Evolutionary conservation across 257 asterid genomes (phyloP), one percentile per base, ranked within the genome.

Genomic region (Penstemon davidsonii): DNA sequence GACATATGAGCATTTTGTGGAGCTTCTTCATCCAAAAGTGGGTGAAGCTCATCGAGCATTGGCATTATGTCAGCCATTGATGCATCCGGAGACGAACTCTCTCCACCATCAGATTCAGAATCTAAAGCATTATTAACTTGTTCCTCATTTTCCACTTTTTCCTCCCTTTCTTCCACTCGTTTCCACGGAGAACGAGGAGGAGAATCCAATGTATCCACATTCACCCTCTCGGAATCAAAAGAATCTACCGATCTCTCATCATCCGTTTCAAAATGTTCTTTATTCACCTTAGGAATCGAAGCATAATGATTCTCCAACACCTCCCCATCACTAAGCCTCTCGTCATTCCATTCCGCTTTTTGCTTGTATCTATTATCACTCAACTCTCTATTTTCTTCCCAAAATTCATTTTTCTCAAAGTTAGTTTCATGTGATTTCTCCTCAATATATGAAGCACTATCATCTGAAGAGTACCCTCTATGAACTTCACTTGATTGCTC

Each of bases 61-160:
- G 99, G 99, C 70, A 88, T 85, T 45, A 93, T 88, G 75, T 86
- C 99, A 52, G 90, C 83, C 88, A 90, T 80, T n/a, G 99, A 93
- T 50, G 94, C 97, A 65, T 87, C 97, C 0, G 99, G 96, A 66
- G 99, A 93, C 46, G 96, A 90, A 76, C 94, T 88, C 83, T 88
- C 98, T 0, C 83, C 87, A 39, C 75, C 71, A 73, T 88, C 94
- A n/a, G 95, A 86, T 19, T 75, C 96, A 2, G 95, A 86, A 62
- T 86, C 96, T 4, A 62, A 76, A 60, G 33, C 71, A 25, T 72
- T 87, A 2, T 83, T 81, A 0, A 72, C 91, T 0, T 82, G 89
- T 0, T 76, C 83, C 12, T 55, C 78, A 4, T 77, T 70, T 41
- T 60, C 84, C 10, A 59, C 85, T 15, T 71, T 79, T 62, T 67